Evolutionary conservation across 2,329 filamentous ascomycete species (phyloP).

Genomic region (Pseudogymnoascus sp.): DNA sequence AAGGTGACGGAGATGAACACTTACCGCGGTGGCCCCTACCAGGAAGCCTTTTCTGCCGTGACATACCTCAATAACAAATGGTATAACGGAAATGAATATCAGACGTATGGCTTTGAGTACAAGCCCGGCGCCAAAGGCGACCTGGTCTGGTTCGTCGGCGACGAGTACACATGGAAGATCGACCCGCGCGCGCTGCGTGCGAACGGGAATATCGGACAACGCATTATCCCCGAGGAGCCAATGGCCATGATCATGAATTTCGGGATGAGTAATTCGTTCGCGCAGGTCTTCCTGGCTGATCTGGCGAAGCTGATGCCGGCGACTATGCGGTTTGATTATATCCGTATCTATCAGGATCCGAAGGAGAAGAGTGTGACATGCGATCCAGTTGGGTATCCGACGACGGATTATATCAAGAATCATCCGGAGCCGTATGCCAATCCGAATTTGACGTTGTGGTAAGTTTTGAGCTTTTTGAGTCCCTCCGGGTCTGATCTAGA

Average conservation of each 20-base stretch:
- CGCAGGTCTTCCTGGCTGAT: conserved; percentile 48
- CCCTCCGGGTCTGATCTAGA: conserved; percentile 8
- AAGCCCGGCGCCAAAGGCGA: conserved; percentile 48
- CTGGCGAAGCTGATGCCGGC: conserved; percentile 49
- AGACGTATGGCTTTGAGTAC: conserved; percentile 56
- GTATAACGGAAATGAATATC: conserved; percentile 57
- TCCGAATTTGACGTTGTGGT: conserved; percentile 56
- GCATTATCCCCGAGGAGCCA: conserved; percentile 57
- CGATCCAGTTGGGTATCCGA: conserved; percentile 58
- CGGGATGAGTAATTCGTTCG: conserved; percentile 61
- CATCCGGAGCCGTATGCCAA: conserved; percentile 57
- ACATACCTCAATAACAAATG: conserved; percentile 56
- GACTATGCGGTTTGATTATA: conserved; percentile 59
- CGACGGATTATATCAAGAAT: conserved; percentile 55
- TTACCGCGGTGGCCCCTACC: conserved; percentile 53
- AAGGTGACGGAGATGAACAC: conserved; percentile 46
- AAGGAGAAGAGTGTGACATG: conserved; percentile 52
- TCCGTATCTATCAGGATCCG: conserved; percentile 61
- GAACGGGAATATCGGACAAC: conserved; percentile 61
- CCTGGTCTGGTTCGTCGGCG: conserved; percentile 61
- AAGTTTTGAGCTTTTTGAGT: conserved; percentile 23
- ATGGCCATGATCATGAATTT: conserved; percentile 61
- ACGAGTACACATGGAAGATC: conserved; percentile 55
- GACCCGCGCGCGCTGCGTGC: conserved; percentile 50
- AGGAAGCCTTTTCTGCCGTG: conserved; percentile 53